Conservation (phyloP, 345 rosid species). For the Lepidium aucheri region DNA sequence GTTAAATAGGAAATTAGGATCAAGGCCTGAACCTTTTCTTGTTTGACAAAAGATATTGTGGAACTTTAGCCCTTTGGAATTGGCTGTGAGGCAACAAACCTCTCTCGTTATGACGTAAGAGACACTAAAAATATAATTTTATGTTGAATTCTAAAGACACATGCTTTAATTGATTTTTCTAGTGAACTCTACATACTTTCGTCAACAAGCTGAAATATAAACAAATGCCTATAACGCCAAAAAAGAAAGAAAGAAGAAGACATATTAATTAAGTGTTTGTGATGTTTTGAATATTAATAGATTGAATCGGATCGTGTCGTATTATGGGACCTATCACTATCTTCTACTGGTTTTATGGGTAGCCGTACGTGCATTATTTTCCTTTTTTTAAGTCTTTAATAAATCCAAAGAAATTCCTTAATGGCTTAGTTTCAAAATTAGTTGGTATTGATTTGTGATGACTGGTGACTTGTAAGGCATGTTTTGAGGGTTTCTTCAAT, state of each 20-base stretch:
- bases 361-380: slow-evolving; percentile 28
- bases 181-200: not conserved
- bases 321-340: slow-evolving; percentile 20
- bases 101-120: slow-evolving; percentile 16
- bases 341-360: slow-evolving; percentile 25
- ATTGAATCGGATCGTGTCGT: slow-evolving; percentile 9
- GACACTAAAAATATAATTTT: slow-evolving; percentile 4
- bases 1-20: too few species aligned
- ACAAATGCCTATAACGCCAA: slow-evolving; percentile 6
- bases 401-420: not conserved
- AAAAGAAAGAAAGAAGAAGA: not conserved
- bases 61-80: slow-evolving; percentile 12
- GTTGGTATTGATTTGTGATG: not conserved
- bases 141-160: slow-evolving; percentile 12
- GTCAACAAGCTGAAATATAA: slow-evolving; percentile 6
- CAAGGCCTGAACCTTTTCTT: too few species aligned
- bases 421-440: slow-evolving; percentile 1
- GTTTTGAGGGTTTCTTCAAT: too few species aligned
- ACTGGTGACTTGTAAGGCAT: too few species aligned
- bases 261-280: slow-evolving; percentile 7
- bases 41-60: not conserved
- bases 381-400: not conserved
- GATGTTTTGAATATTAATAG: slow-evolving; percentile 14
- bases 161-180: slow-evolving; percentile 7
- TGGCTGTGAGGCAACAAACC: slow-evolving; percentile 21